Evolutionary conservation across 176 grass and related monocot genomes (phyloP).

Genomic region (Oryza meyeriana): DNA sequence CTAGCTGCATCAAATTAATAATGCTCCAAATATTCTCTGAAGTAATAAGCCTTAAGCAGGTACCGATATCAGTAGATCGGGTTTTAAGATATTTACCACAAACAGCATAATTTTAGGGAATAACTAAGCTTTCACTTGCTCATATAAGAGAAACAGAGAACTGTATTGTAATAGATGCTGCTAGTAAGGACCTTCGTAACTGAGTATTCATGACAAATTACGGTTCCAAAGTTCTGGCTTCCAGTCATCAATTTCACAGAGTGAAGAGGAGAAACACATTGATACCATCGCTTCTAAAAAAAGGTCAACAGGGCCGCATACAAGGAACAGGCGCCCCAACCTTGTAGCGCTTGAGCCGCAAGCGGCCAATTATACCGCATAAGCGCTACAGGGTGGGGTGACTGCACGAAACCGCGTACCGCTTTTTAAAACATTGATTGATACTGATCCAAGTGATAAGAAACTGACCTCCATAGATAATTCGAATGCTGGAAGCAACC

Average conservation of each 20-base stretch:
- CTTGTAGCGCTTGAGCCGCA: too few relatives aligned
- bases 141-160: neutral
- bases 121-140: neutral
- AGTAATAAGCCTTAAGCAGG: neutral
- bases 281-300: neutral
- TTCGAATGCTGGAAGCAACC: conserved; percentile 76
- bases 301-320: too few relatives aligned
- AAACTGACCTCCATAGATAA: conserved; percentile 94
- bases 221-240: neutral
- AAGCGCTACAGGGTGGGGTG: too few relatives aligned
- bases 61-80: neutral
- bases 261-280: neutral
- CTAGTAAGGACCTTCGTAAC: neutral
- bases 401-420: too few relatives aligned
- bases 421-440: too few relatives aligned
- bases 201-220: neutral
- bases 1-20: neutral
- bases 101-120: neutral
- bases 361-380: too few relatives aligned
- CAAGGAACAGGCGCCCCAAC: too few relatives aligned
- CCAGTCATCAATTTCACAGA: neutral
- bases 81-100: neutral
- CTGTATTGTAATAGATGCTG: neutral
- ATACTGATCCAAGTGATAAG: neutral
- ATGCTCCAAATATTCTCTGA: neutral